Evolutionary conservation across 1,139 yeast species (phyloP).

Genomic region (Geotrichum siamense): DNA sequence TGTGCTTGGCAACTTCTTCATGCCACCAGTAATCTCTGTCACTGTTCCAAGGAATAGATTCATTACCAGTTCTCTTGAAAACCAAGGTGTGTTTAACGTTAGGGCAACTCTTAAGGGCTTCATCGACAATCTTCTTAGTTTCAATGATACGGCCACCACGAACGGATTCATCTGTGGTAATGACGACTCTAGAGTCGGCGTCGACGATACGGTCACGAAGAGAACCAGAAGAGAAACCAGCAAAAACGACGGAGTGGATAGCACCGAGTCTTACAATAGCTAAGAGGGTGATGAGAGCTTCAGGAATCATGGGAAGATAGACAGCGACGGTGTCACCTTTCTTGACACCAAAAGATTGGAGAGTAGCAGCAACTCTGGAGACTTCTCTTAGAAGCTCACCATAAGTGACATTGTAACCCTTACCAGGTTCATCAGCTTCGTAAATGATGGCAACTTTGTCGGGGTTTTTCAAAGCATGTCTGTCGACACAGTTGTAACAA

Average conservation of each 20-base stretch:
- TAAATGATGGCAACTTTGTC: constrained; percentile 68
- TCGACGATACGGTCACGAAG: constrained; percentile 69
- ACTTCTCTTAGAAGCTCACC: constrained; percentile 66
- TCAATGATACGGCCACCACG: constrained; percentile 80
- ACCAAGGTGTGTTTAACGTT: constrained; percentile 63
- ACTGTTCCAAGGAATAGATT: constrained; percentile 53
- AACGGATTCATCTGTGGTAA: constrained; percentile 74
- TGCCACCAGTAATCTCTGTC: constrained; percentile 79
- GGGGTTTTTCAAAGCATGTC: constrained; percentile 69
- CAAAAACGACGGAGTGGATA: constrained; percentile 75
- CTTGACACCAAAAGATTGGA: constrained; percentile 52
- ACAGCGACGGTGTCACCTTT: constrained; percentile 85
- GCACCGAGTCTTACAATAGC: constrained; percentile 78
- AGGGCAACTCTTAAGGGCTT: constrained; percentile 65
- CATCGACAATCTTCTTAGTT: constrained; percentile 77
- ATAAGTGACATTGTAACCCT: constrained; percentile 58
- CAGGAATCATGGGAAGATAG: constrained; percentile 82
- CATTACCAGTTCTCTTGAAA: constrained; percentile 64
- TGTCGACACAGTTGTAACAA: constrained; percentile 68
- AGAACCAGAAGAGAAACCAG: constrained; percentile 73
- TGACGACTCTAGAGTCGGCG: constrained; percentile 65
- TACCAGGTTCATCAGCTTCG: constrained; percentile 70
- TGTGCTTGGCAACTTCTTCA: constrained; percentile 61
- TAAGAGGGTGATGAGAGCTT: constrained; percentile 63
- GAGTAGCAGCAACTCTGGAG: constrained; percentile 44